Conservation (phyloP, 768 basidiomycete genomes). For the Cubamyces lactineus region DNA sequence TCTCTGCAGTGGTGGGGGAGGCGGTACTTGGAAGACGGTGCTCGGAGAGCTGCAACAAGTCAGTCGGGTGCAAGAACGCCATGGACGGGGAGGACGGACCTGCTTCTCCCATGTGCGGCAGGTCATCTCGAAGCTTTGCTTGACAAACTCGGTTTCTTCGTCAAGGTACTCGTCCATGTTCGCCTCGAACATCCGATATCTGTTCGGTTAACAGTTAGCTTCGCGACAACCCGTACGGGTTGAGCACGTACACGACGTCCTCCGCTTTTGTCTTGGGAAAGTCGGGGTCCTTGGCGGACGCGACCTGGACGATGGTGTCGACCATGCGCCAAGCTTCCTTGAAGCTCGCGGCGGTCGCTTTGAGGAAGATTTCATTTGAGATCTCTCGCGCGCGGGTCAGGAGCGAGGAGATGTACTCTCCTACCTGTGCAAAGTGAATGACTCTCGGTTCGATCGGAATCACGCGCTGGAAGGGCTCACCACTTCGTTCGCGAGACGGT, state of each 20-base stretch:
- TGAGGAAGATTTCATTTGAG: conserved; percentile 70
- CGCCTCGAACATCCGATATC: conserved; percentile 92
- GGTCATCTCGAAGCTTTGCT: conserved; percentile 69
- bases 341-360: conserved; percentile 89
- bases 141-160: conserved; percentile 86
- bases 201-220: conserved; percentile 35
- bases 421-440: conserved; percentile 51
- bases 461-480: conserved; percentile 42
- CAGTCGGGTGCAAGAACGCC: not conserved
- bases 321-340: conserved; percentile 87
- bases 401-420: too few species aligned
- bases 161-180: conserved; percentile 99
- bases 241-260: conserved; percentile 73
- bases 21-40: conserved; percentile 23
- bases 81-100: conserved; percentile 40
- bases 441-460: too few species aligned
- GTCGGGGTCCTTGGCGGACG: conserved; percentile 43
- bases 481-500: conserved; percentile 84
- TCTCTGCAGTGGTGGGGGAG: conserved; percentile 13
- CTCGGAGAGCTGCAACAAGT: conserved; percentile 27
- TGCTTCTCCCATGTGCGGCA: conserved; percentile 82
- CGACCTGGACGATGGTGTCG: conserved; percentile 68
- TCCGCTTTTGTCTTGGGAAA: conserved; percentile 64
- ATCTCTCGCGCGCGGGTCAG: conserved; percentile 79
- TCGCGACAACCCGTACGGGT: not conserved